A percentile compares a stretch with the other conserved stretches of the same genome.
Evolutionary conservation across 2,329 filamentous ascomycete species (phyloP).

Genomic region (Leptoxyphium fumago): DNA sequence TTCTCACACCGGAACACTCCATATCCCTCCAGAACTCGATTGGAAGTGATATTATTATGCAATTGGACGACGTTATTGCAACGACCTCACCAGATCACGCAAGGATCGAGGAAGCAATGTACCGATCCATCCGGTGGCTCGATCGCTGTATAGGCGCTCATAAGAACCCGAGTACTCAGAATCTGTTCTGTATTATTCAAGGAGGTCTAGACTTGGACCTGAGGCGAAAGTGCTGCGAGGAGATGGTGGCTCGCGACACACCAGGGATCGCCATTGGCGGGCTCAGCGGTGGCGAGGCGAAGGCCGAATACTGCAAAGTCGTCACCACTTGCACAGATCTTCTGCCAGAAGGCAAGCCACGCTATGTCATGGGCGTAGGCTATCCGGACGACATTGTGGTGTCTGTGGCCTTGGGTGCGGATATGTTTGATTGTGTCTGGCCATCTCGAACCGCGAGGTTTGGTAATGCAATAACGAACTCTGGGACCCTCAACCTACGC

Average conservation of each 20-base stretch:
- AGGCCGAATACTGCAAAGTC: conserved; percentile 74
- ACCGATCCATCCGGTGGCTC: conserved; percentile 85
- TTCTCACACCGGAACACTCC: conserved; percentile 93
- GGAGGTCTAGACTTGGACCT: conserved; percentile 82
- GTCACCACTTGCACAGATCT: conserved; percentile 73
- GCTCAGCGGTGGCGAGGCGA: conserved; percentile 86
- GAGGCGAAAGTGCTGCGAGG: conserved; percentile 64
- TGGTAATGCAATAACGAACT: conserved; percentile 76
- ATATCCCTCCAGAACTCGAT: conserved; percentile 94
- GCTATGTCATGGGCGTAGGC: conserved; percentile 97
- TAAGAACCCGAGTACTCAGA: conserved; percentile 67
- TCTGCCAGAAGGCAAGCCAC: conserved; percentile 80
- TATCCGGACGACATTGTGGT: conserved; percentile 95
- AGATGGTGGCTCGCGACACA: conserved; percentile 83
- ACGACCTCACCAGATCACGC: conserved; percentile 82
- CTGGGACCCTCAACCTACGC: conserved; percentile 72
- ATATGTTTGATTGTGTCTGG: conserved; percentile 99
- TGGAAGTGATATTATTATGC: conserved; percentile 98
- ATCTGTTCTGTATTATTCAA: conserved; percentile 97
- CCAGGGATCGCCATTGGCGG: conserved; percentile 95
- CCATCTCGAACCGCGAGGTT: conserved; percentile 91
- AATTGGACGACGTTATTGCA: conserved; percentile 93
- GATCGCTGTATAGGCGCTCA: conserved; percentile 90
- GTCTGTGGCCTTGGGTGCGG: conserved; percentile 81
- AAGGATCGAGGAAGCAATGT: conserved; percentile 89